phyloP scores from a whole-genome alignment of 169 alveolate genomes.

The Plasmodium gonderi region DNA sequence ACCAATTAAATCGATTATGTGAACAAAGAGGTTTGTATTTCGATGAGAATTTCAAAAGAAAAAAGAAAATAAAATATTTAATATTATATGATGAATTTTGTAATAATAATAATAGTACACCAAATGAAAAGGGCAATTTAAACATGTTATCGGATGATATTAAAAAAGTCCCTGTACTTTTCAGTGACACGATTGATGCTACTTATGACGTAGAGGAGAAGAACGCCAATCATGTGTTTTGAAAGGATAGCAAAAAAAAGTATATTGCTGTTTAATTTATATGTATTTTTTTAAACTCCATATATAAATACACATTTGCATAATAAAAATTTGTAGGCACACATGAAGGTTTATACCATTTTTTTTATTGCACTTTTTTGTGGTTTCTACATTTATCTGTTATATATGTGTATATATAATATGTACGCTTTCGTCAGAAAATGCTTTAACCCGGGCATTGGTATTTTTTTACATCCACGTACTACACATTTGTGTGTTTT shows the following conservation, averaged over 20 bases:
- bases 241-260: not conserved
- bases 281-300: too few relatives aligned
- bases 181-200: not conserved
- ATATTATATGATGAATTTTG: conserved; percentile 67
- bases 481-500: not conserved
- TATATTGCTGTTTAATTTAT: too few relatives aligned
- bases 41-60: conserved; percentile 38
- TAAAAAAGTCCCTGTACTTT: not conserved
- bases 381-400: not conserved
- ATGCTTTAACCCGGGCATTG: not conserved
- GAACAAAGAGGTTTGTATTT: conserved; percentile 64
- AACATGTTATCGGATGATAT: conserved; percentile 11
- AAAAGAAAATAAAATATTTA: conserved; percentile 58
- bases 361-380: not conserved
- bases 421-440: not conserved
- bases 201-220: not conserved
- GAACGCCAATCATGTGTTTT: not conserved
- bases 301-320: too few relatives aligned
- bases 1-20: conserved; percentile 55
- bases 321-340: not conserved
- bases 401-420: not conserved
- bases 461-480: not conserved
- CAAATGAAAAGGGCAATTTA: not conserved
- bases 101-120: conserved; percentile 9
- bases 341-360: not conserved